Conservation (phyloP, 2,329 filamentous ascomycete genomes). For the Pseudogymnoascus sp. region DNA sequence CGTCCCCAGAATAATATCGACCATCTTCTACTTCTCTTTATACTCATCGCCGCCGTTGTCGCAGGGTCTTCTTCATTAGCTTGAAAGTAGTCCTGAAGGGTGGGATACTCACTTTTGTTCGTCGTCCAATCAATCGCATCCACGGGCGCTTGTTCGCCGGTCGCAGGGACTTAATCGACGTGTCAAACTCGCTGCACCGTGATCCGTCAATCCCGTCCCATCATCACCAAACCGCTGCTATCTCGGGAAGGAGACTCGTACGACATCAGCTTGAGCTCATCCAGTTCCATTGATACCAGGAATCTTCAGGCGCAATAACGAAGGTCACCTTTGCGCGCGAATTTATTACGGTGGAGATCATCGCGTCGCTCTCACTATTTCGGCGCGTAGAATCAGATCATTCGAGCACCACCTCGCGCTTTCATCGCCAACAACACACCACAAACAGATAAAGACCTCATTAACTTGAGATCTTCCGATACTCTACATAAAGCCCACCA, state of each 20-base stretch:
- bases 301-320: background rate
- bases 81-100: background rate
- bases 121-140: background rate
- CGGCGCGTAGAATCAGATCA: constrained; percentile 1
- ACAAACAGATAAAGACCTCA: background rate
- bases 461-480: background rate
- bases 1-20: background rate
- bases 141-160: background rate
- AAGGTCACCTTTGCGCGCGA: background rate
- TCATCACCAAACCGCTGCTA: background rate
- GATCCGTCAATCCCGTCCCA: constrained; percentile 1
- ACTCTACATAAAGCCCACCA: background rate
- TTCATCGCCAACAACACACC: background rate
- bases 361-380: background rate
- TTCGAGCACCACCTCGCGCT: background rate
- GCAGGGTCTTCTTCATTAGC: constrained; percentile 1
- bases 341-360: background rate
- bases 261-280: background rate
- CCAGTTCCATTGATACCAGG: background rate
- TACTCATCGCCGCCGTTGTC: background rate
- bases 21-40: background rate
- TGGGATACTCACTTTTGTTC: background rate
- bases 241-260: background rate
- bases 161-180: constrained; percentile 5
- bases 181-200: constrained; percentile 1